Percentiles rank a stretch among this genome's conserved stretches.
phyloP scores from a whole-genome alignment of 768 basidiomycete genomes.

The Boletus edulis region DNA sequence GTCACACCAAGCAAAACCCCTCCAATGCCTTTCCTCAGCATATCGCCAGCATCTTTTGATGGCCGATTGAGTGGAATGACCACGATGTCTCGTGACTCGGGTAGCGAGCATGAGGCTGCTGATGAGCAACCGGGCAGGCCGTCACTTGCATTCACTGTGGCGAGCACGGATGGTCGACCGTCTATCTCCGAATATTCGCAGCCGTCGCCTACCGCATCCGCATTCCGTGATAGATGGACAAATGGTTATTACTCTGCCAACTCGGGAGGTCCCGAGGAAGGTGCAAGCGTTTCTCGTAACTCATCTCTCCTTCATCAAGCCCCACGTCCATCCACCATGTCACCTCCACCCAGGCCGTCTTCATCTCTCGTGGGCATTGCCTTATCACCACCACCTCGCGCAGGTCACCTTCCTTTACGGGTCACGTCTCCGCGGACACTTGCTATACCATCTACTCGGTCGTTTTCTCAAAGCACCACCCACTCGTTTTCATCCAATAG shows the following conservation, averaged over 20 bases:
- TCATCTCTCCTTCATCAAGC: constrained; percentile 19
- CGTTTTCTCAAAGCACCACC: constrained; percentile 31
- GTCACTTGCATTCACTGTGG: constrained; percentile 52
- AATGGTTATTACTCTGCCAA: constrained; percentile 32
- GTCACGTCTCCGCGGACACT: constrained; percentile 16
- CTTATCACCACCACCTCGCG: constrained; percentile 52
- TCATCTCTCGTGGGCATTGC: constrained; percentile 56
- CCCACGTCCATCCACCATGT: constrained; percentile 34
- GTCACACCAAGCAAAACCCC: constrained; percentile 39
- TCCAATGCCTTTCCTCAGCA: constrained; percentile 36
- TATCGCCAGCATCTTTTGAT: constrained; percentile 27
- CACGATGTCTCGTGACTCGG: constrained; percentile 31
- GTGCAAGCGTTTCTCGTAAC: constrained; percentile 17
- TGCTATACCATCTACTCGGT: constrained; percentile 17
- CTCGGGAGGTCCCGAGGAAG: constrained; percentile 20
- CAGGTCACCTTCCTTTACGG: constrained; percentile 18
- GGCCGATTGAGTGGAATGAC: constrained; percentile 28
- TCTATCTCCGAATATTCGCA: constrained; percentile 70
- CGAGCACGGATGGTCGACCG: constrained; percentile 39
- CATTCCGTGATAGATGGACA: constrained; percentile 61
- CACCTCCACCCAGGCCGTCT: constrained; percentile 62
- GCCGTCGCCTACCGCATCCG: constrained; percentile 74
- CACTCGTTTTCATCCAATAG: constrained; percentile 31
- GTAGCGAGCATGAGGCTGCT: constrained; percentile 37
- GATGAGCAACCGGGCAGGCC: constrained; percentile 34